Conservation (phyloP, 768 basidiomycete genomes). For the Postia placenta region DNA sequence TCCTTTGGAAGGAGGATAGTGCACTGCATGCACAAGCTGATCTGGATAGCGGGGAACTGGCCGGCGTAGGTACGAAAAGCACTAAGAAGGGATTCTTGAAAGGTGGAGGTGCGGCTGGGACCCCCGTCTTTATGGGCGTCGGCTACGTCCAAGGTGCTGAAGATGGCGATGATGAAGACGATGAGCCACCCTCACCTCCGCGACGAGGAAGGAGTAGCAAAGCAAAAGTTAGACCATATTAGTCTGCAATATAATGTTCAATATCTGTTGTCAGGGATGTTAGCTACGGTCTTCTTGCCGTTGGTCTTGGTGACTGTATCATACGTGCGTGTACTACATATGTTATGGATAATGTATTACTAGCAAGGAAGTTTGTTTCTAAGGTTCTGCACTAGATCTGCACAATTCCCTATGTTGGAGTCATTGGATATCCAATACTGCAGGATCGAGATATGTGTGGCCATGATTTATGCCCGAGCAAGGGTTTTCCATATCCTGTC, state of each 20-base stretch:
- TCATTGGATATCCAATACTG: neutral
- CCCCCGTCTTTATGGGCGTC: constrained; percentile 63
- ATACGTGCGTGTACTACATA: neutral
- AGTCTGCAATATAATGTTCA: neutral
- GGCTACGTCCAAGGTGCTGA: constrained; percentile 59
- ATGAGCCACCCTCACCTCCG: neutral
- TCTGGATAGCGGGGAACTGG: constrained; percentile 42
- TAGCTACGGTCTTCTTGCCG: neutral
- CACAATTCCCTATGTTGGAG: no score
- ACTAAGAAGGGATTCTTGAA: constrained; percentile 59
- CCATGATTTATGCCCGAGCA: constrained; percentile 2
- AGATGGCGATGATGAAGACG: constrained; percentile 14
- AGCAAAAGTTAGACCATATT: neutral
- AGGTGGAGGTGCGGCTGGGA: constrained; percentile 68
- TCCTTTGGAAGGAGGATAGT: constrained; percentile 20
- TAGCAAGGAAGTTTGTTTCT: no score
- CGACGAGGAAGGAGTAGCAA: neutral
- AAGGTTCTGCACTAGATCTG: no score
- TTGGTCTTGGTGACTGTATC: neutral
- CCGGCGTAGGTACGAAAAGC: constrained; percentile 49
- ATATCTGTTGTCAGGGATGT: constrained; percentile 1
- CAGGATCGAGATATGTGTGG: neutral
- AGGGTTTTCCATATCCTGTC: constrained; percentile 36
- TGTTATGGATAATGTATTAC: neutral
- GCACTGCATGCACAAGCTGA: constrained; percentile 24